Base-by-base conservation (phyloP, 2,329 filamentous ascomycete species). In the Phialocephala subalpina region DNA sequence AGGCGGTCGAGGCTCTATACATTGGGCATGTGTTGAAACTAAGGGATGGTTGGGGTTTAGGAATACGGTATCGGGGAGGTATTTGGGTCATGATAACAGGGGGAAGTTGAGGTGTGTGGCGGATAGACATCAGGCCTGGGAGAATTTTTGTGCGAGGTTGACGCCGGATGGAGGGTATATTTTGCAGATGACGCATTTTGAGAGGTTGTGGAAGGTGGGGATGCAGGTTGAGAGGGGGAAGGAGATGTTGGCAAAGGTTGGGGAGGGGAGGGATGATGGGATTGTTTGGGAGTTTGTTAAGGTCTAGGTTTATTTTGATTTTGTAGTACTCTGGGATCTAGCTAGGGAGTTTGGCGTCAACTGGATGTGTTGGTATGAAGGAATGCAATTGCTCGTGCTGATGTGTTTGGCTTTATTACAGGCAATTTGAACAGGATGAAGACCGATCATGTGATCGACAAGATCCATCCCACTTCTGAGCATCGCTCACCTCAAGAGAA, bases 21-120 rank as follows among this genome's bases (percentile, higher is more conserved):
- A 71, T 53, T 73, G 70, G 70, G 55, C 36, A 2, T 73, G 70
- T 42, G 58, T 71, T 2, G 69, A 73, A 36, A 65, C 62, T 16
- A 70, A 70, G 60, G 70, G 69, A 55, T 73, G 70, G 70, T 56
- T 71, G 4, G 69, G 70, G 22, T 73, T 73, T 56, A 63, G 62
- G 16, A 67, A 71, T 56, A 27, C 29, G 1, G 40, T 22, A 16
- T 73, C 70, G 11, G 65, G 68, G 1, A 62, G 58, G 12, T 71
- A 57, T 20, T 63, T 73, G 22, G 69, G 70, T 38, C 69, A 71
- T 29, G 57, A 68, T 52, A 36, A n/a, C 0, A 52, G 62, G 0
- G 68, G 70, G 11, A 68, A 40, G 16, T 36, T 73, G 42, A 18
- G 62, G 3, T 73, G 70, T 47, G 18, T 16, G 16, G 69, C 59